Evolutionary conservation across 345 rosid species (phyloP).

Genomic region (Eucalyptus erythrocorys): DNA sequence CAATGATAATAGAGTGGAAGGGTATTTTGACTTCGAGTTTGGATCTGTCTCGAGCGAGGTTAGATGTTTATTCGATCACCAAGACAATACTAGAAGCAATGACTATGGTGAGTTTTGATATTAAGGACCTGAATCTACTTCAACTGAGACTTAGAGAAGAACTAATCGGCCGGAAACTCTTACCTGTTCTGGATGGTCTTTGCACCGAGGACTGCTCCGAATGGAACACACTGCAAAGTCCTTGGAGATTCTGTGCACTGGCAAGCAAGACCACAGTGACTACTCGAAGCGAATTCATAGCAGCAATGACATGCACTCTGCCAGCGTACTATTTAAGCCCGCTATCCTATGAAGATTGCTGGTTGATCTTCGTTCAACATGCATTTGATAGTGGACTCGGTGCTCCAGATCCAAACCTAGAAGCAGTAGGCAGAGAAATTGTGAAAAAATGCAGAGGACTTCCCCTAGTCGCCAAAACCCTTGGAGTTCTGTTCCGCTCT

Average conservation of each 20-base stretch:
- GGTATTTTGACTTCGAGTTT: constrained; percentile 1
- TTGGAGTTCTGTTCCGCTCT: constrained; percentile 22
- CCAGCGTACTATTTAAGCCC: not conserved
- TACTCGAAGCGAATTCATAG: not conserved
- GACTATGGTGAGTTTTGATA: not conserved
- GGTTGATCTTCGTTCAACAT: not conserved
- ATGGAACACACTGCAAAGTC: constrained; percentile 2
- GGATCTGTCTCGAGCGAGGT: constrained; percentile 7
- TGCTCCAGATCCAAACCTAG: not conserved
- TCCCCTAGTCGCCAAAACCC: constrained; percentile 29
- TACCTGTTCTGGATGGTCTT: constrained; percentile 17
- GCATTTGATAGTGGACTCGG: no score
- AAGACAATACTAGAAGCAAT: constrained; percentile 6
- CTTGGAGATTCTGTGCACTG: not conserved
- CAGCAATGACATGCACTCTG: constrained; percentile 2
- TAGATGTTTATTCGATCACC: not conserved
- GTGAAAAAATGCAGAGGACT: constrained; percentile 24
- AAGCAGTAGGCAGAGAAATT: constrained; percentile 11
- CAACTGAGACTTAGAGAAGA: constrained; percentile 1
- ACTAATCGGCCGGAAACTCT: constrained; percentile 2
- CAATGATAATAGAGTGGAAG: not conserved
- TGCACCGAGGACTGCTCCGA: not conserved
- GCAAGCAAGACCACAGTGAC: constrained; percentile 15
- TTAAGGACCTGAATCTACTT: constrained; percentile 1
- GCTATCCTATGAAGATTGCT: constrained; percentile 6